phyloP scores from a whole-genome alignment of 768 basidiomycete species.

The Tubosaeta brunneosetosa region DNA sequence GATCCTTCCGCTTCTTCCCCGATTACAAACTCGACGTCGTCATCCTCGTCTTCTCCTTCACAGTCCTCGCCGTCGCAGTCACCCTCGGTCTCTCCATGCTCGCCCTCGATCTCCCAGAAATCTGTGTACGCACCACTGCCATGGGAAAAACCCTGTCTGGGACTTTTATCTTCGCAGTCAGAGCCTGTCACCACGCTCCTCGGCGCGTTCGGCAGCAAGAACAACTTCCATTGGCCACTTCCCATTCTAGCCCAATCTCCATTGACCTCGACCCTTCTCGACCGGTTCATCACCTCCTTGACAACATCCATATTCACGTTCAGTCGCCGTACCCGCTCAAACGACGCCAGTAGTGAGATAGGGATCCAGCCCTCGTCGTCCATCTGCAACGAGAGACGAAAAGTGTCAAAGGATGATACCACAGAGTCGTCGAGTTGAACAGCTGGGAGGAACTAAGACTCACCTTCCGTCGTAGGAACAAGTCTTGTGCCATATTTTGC shows the following conservation, averaged over 20 bases:
- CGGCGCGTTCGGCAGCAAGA: slow-evolving; percentile 55
- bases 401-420: neutral
- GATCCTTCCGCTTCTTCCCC: slow-evolving; percentile 40
- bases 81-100: slow-evolving; percentile 18
- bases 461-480: slow-evolving; percentile 75
- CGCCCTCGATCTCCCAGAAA: slow-evolving; percentile 12
- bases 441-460: slow-evolving; percentile 24
- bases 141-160: neutral
- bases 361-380: slow-evolving; percentile 85
- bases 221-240: slow-evolving; percentile 53
- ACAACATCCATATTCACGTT: slow-evolving; percentile 60
- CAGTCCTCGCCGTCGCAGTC: slow-evolving; percentile 33
- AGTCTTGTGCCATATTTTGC: slow-evolving; percentile 86
- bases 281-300: slow-evolving; percentile 62
- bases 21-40: slow-evolving; percentile 73
- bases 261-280: slow-evolving; percentile 66
- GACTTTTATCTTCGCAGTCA: neutral
- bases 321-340: slow-evolving; percentile 74
- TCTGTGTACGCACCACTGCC: slow-evolving; percentile 3
- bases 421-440: neutral
- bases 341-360: slow-evolving; percentile 75
- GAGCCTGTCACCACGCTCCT: slow-evolving; percentile 33
- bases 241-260: slow-evolving; percentile 65
- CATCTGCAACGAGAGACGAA: slow-evolving; percentile 54
- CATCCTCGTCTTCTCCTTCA: slow-evolving; percentile 58